Base-by-base conservation (phyloP, 176 grass and related monocot genomes). In the Aegilops tauschii region DNA sequence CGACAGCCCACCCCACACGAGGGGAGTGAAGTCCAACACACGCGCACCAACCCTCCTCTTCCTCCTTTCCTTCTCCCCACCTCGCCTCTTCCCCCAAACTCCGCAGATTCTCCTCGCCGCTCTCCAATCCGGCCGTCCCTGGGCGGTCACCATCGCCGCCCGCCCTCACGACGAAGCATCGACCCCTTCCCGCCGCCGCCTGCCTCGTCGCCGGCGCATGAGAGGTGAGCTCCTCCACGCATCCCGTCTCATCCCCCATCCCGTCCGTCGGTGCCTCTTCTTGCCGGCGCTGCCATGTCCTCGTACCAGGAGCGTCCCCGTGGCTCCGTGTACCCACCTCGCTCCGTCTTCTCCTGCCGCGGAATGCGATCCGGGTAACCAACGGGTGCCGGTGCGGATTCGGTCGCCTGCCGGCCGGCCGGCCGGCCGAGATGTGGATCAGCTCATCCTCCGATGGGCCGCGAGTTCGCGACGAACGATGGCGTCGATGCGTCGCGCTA, bases 221-320 rank as follows among this genome's bases (percentile, higher is more conserved):
- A 74, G 82, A 73, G 82, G 82, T 75, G 36, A 84, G 82, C n/a
- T 39, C 21, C 82, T 84, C 36, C 9, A 8, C 67, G 37, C 31
- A 13, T 12, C n/a, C 18, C 67, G 65, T 32, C 65, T 31, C 65
- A 8, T 1, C 36, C 69, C 50, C 49, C 54, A 58, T 58, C 54
- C 54, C 54, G 54, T n/a, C n/a, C 47, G 2, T 78, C 56, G 14
- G 2, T 63, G 45, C 30, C 10, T 3, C 9, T 4, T 30, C 4
- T 36, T 10, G 9, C 61, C 49, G 4, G 18, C 23, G 12, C 61
- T 7, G 23, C 73, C 65, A 28, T 21, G 70, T 72, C 11, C 72
- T 29, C 31, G 0, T 4, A 31, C 36, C 50, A 50, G 83, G 45
- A 39, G 50, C 63, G 70, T 61, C 10, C 42, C 69, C 23, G 69